These are phyloP conservation scores for Scorias spongiosa DNA, from an alignment of 2,329 filamentous ascomycete genomes.

Conservation along the genomic window DNA sequence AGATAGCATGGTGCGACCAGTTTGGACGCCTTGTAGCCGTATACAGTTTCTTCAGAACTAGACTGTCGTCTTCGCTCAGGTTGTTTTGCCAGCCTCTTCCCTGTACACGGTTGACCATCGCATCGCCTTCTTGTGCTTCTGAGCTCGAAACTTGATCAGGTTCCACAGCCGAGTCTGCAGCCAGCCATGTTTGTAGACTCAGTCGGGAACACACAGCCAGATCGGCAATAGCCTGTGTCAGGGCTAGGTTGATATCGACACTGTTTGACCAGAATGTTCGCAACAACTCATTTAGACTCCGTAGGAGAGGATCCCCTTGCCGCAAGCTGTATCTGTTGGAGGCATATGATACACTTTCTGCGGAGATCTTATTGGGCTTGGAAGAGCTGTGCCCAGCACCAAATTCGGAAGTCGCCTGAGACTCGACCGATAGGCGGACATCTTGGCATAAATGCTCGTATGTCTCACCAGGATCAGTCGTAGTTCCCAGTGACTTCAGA, in stretches of 20 bases:
- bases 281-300: slow-evolving; percentile 42
- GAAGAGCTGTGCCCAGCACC: slow-evolving; percentile 1
- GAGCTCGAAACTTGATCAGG: slow-evolving; percentile 4
- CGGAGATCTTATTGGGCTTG: neutral
- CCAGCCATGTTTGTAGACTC: slow-evolving; percentile 77
- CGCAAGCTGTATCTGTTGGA: slow-evolving; percentile 6
- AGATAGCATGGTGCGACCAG: slow-evolving; percentile 17
- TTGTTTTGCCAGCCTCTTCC: slow-evolving; percentile 12
- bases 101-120: slow-evolving; percentile 23
- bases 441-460: slow-evolving; percentile 62
- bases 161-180: slow-evolving; percentile 26
- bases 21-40: slow-evolving; percentile 21
- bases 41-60: slow-evolving; percentile 10
- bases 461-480: slow-evolving; percentile 54
- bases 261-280: slow-evolving; percentile 77
- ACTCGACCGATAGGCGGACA: slow-evolving; percentile 27
- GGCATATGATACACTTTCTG: neutral
- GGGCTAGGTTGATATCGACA: slow-evolving; percentile 74
- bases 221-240: slow-evolving; percentile 71
- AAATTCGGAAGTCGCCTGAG: slow-evolving; percentile 9
- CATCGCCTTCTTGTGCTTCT: neutral
- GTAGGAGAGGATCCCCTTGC: slow-evolving; percentile 43
- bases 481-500: slow-evolving; percentile 52
- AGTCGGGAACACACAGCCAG: slow-evolving; percentile 75
- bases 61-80: slow-evolving; percentile 22